A percentile compares a stretch with the other conserved stretches of the same genome.
These are phyloP conservation scores for Trematosphaeria pertusa DNA, from an alignment of 2,329 filamentous ascomycete species.

Conservation along the genomic window DNA sequence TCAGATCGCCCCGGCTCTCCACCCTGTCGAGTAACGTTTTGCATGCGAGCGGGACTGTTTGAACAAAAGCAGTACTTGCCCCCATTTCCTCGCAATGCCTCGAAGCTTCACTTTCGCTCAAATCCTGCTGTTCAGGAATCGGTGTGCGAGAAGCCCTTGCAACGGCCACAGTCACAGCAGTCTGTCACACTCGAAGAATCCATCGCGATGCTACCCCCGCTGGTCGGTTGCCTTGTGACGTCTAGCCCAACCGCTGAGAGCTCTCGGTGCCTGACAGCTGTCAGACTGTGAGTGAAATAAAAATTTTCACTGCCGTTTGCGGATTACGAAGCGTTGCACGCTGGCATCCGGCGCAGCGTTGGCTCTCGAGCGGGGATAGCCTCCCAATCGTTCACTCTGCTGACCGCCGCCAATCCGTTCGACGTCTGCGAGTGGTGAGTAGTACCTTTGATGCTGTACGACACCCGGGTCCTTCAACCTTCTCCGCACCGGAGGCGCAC, in stretches of 20 bases:
- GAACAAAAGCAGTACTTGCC: not conserved
- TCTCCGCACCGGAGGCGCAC: not conserved
- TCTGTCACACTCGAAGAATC: too few species aligned
- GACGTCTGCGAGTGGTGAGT: too few species aligned
- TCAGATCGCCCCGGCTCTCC: not conserved
- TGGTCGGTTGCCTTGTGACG: not conserved
- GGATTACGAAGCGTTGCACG: too few species aligned
- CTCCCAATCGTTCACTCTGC: too few species aligned
- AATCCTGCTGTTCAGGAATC: not conserved
- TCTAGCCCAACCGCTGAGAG: not conserved
- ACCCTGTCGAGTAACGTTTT: not conserved
- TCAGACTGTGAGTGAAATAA: not conserved
- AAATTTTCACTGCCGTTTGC: slow-evolving; percentile 1
- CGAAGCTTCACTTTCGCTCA: not conserved
- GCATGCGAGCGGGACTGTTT: slow-evolving; percentile 3
- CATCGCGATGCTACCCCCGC: not conserved
- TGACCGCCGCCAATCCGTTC: too few species aligned
- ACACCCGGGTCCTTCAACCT: too few species aligned
- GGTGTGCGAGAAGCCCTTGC: too few species aligned
- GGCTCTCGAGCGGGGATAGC: too few species aligned
- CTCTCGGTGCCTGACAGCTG: not conserved
- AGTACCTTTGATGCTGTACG: too few species aligned
- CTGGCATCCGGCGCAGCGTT: too few species aligned
- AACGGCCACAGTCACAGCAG: too few species aligned
- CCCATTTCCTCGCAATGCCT: not conserved